Base-by-base conservation (phyloP, 768 basidiomycete genomes). In the Boletus vinaceobasis region DNA sequence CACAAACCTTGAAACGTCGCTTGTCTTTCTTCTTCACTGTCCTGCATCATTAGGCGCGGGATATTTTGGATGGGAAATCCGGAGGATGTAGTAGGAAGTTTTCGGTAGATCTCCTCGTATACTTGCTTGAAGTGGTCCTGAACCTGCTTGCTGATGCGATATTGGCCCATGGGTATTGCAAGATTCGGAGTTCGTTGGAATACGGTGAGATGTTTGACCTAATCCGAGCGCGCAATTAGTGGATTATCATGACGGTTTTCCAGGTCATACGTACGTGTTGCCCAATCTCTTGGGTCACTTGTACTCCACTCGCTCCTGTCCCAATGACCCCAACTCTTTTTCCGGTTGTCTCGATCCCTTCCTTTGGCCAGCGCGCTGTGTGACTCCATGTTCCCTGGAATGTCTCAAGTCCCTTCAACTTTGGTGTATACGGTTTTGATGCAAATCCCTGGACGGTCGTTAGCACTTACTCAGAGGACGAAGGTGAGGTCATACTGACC, bases 121-220 rank as follows among this genome's bases (percentile, higher is more conserved):
- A 43, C 15, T n/a, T 23, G 31, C 40, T 62, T 62, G 42, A 50
- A 52, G 33, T 52, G 57, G 26, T 53, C 39, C 47, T 60, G 61
- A 3, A 43, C 43, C 29, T 55, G 50, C 48, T 55, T 36, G 50
- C 42, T 54, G 14, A 63, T 0, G 5, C n/a, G 14, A 37, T 48
- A 43, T 37, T 65, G 55, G 9, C 52, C 15, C 62, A 64, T 57
- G 6, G 58, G 58, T 0, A n/a, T 27, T 2, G 55, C 39, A 4
- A 65, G 43, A 10, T 58, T 64, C 3, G 63, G 62, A 2, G 59
- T 58, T 35, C 62, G 55, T 31, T 64, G 59, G 50, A 60, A 61
- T 14, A 55, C 48, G 19, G 55, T 53, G 2, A 60, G 48, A 10
- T 46, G 31, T 1, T 54, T 7, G 1, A 50, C 62, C 55, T 64